These are phyloP conservation scores for Populus trichocarpa DNA, from an alignment of 441 rosid species.

Conservation along the genomic window DNA sequence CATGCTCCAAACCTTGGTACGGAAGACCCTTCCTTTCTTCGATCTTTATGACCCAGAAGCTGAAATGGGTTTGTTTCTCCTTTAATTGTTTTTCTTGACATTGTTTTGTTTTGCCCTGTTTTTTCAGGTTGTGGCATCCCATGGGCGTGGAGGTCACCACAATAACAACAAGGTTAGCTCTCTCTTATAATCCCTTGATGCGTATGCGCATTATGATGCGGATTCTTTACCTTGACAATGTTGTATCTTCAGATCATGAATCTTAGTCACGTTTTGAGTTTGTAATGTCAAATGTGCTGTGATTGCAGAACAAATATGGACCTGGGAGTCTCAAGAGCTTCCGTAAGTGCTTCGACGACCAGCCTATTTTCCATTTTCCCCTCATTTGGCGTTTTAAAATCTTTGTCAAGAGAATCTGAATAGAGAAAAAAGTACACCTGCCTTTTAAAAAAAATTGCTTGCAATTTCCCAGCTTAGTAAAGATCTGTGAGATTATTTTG, in stretches of 20 bases:
- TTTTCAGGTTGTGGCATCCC: slow-evolving; percentile 45
- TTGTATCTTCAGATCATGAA: background rate
- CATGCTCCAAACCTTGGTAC: slow-evolving; percentile 56
- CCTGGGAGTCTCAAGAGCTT: slow-evolving; percentile 51
- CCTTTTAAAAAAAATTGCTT: background rate
- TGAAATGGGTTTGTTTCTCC: background rate
- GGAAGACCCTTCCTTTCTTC: background rate
- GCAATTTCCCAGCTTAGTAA: background rate
- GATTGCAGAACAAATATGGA: slow-evolving; percentile 43
- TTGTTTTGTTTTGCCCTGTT: background rate
- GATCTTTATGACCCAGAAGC: background rate
- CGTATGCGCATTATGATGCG: background rate
- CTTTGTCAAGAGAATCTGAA: background rate
- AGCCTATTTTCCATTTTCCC: background rate
- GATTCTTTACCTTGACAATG: background rate
- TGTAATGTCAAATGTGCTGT: background rate
- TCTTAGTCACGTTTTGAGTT: background rate
- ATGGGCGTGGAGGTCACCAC: slow-evolving; percentile 56
- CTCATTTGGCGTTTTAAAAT: background rate
- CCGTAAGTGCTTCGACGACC: slow-evolving; percentile 36
- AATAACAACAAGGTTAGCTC: slow-evolving; percentile 28
- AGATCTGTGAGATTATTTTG: background rate
- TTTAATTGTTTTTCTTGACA: background rate
- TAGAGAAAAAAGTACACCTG: background rate
- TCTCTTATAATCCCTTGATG: background rate